Base-by-base conservation (phyloP, 352 stramenopile species). In the Globisporangium apiculatum region DNA sequence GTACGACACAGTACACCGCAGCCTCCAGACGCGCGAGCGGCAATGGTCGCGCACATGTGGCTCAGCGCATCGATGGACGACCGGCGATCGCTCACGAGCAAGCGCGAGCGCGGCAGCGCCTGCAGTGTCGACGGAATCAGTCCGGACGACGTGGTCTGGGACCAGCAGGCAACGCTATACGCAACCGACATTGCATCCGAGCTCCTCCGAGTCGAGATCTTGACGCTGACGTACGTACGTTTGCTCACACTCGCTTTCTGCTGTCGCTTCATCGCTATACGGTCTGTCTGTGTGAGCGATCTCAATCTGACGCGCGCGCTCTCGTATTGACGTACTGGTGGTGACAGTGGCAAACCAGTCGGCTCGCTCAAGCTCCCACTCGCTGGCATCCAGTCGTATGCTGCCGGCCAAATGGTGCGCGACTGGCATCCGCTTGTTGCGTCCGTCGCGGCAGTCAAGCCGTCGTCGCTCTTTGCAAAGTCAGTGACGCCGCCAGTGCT, bases 81-180 rank as follows among this genome's bases (percentile, higher is more conserved):
- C 10, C 65, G 63, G 12, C 61, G 57, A 24, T 66, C 75, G 36
- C 5, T 76, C 15, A 72, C 67, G 24, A 76, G 71, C 17, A 69
- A 65, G 24, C 36, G 31, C 11, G 50, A 58, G 7, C 48, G 24
- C 24, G 11, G 11, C 5, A 48, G 14, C 5, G 55, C n/a, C 35
- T 52, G 49, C 49, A 58, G 24, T 5, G 1, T 53, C 53, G 10
- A 55, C 58, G 42, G 52, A 42, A 15, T 56, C 11, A 37, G 61
- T 60, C 35, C 58, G 18, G 31, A 36, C 62, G 42, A 53, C 59
- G 24, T 70, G 15, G 24, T 65, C 4, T 84, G 69, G 69, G 72
- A 84, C 53, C 46, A 51, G 12, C 65, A 73, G 40, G 10, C 73
- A 36, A 80, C 75, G 3, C 47, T 84, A 7, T 84, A 71, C 57